phyloP scores from a whole-genome alignment of 768 basidiomycete species.

The Hortiboletus campestris region DNA sequence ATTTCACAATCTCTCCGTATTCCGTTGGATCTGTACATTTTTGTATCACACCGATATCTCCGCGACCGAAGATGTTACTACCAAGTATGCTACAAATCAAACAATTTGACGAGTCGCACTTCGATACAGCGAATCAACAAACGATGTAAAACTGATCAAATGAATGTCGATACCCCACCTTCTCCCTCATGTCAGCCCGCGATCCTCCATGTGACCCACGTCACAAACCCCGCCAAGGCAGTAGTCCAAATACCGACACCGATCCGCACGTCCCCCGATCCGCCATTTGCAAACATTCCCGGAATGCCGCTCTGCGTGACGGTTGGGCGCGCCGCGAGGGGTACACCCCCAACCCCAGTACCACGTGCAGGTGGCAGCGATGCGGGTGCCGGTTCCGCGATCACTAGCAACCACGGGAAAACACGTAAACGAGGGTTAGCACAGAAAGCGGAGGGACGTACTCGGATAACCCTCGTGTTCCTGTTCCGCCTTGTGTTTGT shows the following conservation, averaged over 20 bases:
- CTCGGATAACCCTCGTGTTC: constrained; percentile 30
- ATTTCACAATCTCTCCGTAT: too few species aligned
- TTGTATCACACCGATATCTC: too few species aligned
- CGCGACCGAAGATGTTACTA: not conserved
- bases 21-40: too few species aligned
- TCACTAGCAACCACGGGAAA: constrained; percentile 29
- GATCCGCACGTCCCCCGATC: constrained; percentile 6
- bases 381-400: constrained; percentile 42
- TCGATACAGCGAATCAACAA: not conserved
- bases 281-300: constrained; percentile 15
- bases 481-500: constrained; percentile 35
- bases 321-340: constrained; percentile 23
- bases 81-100: constrained; percentile 13
- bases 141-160: not conserved
- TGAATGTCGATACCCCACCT: not conserved
- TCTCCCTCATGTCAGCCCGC: constrained; percentile 5
- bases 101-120: not conserved
- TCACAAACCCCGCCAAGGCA: constrained; percentile 8
- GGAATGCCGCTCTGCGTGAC: constrained; percentile 10
- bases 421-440: not conserved
- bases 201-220: constrained; percentile 21
- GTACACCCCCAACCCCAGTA: constrained; percentile 30
- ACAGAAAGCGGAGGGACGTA: constrained; percentile 1
- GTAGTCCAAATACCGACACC: constrained; percentile 20
- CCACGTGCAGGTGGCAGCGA: constrained; percentile 21